Evolutionary conservation across 1,284 basidiomycete genomes (phyloP).

Genomic region (Inonotus obliquus): DNA sequence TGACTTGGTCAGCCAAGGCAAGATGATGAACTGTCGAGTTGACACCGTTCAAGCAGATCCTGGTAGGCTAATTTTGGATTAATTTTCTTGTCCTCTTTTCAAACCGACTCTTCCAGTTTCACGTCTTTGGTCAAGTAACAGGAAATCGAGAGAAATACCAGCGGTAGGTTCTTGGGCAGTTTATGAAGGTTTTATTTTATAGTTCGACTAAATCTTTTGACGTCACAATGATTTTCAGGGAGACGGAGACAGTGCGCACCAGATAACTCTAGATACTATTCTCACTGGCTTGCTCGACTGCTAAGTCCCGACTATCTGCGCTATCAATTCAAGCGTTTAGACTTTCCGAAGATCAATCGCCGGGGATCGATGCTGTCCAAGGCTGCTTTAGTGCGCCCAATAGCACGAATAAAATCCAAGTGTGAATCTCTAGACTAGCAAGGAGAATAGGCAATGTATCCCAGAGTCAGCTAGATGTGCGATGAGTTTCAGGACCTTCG

Average conservation of each 20-base stretch:
- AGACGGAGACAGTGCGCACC: slow-evolving; percentile 16
- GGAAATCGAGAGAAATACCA: no score
- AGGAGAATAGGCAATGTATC: no score
- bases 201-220: neutral
- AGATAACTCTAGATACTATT: neutral
- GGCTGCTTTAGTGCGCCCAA: neutral
- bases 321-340: slow-evolving; percentile 3
- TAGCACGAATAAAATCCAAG: neutral
- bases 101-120: no score
- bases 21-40: no score
- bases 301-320: slow-evolving; percentile 4
- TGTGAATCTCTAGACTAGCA: no score
- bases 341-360: neutral
- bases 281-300: neutral
- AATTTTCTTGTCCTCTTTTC: no score
- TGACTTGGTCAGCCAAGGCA: no score
- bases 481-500: no score
- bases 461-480: no score
- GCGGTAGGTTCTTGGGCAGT: neutral
- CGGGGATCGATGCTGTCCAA: neutral
- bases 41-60: no score
- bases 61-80: no score
- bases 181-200: neutral
- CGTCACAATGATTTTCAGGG: slow-evolving; percentile 17
- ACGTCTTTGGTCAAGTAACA: no score